Evolutionary conservation across 352 stramenopile genomes (phyloP).

Genomic region (Globisporangium mamillatum): DNA sequence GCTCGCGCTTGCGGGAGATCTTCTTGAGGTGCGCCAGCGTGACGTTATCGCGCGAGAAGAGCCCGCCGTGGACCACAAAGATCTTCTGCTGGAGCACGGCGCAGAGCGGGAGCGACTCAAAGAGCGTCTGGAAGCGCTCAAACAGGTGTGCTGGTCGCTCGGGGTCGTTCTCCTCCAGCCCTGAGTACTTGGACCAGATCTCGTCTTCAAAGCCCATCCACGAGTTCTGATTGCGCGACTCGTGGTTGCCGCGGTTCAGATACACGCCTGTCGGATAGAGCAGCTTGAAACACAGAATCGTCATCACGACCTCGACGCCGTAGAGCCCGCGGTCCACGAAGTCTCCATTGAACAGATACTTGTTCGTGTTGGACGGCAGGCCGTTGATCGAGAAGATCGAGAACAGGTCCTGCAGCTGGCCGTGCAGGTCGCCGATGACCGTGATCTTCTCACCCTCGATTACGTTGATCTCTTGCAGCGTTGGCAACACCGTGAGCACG

Average conservation of each 20-base stretch:
- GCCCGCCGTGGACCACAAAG: constrained; percentile 93
- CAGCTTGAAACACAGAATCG: constrained; percentile 68
- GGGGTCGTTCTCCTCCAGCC: constrained; percentile 48
- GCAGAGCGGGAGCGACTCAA: constrained; percentile 88
- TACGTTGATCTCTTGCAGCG: constrained; percentile 85
- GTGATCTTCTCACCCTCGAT: constrained; percentile 88
- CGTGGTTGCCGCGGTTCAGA: constrained; percentile 95
- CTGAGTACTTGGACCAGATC: constrained; percentile 82
- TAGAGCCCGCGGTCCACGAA: constrained; percentile 93
- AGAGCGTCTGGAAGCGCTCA: constrained; percentile 76
- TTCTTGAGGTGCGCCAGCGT: constrained; percentile 88
- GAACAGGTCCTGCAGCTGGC: constrained; percentile 94
- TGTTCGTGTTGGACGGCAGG: constrained; percentile 86
- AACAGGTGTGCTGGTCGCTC: constrained; percentile 55
- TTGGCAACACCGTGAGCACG: constrained; percentile 59
- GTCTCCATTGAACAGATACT: constrained; percentile 96
- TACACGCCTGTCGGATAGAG: constrained; percentile 85
- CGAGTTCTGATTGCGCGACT: constrained; percentile 92
- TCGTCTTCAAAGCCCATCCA: constrained; percentile 93
- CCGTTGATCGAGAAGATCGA: constrained; percentile 94
- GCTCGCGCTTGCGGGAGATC: constrained; percentile 90
- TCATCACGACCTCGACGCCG: constrained; percentile 86
- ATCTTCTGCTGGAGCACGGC: constrained; percentile 89
- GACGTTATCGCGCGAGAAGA: constrained; percentile 91
- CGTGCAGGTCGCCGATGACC: constrained; percentile 92